A percentile compares a stretch with the other conserved stretches of the same genome.
phyloP scores from a whole-genome alignment of 2,329 filamentous ascomycete genomes.

The Zymoseptoria crescenta region DNA sequence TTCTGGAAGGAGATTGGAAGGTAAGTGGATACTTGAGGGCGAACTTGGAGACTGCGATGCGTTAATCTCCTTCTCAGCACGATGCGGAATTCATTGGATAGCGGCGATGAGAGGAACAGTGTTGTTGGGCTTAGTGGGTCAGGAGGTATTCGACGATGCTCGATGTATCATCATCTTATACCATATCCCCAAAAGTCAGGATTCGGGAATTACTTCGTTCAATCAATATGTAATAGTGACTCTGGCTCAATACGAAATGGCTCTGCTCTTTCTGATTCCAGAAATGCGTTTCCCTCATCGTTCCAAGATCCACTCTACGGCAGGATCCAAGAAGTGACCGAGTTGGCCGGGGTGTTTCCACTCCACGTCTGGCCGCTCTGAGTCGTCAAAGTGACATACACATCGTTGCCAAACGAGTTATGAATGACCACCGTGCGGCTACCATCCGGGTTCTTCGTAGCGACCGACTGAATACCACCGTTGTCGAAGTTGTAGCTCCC shows the following conservation, averaged over 20 bases:
- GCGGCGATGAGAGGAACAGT: too few species aligned
- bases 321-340: constrained; percentile 14
- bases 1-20: not conserved
- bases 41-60: not conserved
- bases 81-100: too few species aligned
- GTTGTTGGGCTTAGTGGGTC: too few species aligned
- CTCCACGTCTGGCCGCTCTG: constrained; percentile 13
- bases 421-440: constrained; percentile 13
- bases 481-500: constrained; percentile 4
- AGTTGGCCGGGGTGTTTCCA: constrained; percentile 8
- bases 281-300: not conserved
- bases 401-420: constrained; percentile 6
- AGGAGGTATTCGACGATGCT: too few species aligned
- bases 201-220: too few species aligned
- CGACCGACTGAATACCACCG: constrained; percentile 9
- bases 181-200: too few species aligned
- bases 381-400: constrained; percentile 11
- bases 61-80: not conserved
- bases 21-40: not conserved
- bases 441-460: constrained; percentile 13
- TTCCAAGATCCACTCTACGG: not conserved
- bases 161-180: too few species aligned
- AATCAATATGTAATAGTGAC: not conserved
- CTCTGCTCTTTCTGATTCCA: not conserved
- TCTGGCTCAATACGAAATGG: not conserved